A percentile compares a stretch with the other conserved stretches of the same genome.
phyloP scores from a whole-genome alignment of 768 basidiomycete genomes.

The Lenzites betulinus region DNA sequence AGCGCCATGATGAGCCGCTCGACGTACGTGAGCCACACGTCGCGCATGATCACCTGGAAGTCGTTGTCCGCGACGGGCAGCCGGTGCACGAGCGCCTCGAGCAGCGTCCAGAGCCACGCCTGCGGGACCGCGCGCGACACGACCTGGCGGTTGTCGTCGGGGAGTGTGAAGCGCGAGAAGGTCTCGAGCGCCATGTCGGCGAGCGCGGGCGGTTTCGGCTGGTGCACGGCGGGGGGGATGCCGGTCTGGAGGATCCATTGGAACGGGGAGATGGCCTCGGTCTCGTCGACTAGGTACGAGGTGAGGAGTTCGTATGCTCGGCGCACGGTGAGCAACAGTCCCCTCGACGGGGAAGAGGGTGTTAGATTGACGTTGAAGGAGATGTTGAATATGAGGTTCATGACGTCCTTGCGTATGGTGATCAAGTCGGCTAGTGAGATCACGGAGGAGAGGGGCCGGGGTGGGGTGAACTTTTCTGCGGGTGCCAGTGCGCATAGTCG shows the following conservation, averaged over 20 bases:
- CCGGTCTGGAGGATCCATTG: constrained; percentile 58
- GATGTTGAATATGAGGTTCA: constrained; percentile 69
- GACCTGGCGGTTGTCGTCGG: constrained; percentile 77
- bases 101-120: constrained; percentile 57
- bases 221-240: constrained; percentile 38
- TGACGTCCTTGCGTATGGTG: constrained; percentile 72
- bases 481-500: constrained; percentile 61
- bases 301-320: constrained; percentile 68
- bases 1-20: constrained; percentile 82
- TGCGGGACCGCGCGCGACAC: constrained; percentile 63
- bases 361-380: constrained; percentile 54
- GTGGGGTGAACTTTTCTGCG: constrained; percentile 26
- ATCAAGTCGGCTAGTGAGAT: constrained; percentile 75
- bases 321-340: constrained; percentile 50
- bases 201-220: constrained; percentile 39
- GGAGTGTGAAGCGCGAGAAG: constrained; percentile 75
- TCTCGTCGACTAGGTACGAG: constrained; percentile 73
- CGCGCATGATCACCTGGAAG: constrained; percentile 60
- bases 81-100: constrained; percentile 75
- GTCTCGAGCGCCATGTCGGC: constrained; percentile 82
- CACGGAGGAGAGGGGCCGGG: constrained; percentile 49
- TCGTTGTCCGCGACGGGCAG: constrained; percentile 82
- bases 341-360: constrained; percentile 39
- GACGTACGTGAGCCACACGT: constrained; percentile 74
- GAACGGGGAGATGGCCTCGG: constrained; percentile 65